Evolutionary conservation across 2,329 filamentous ascomycete genomes (phyloP).

Genomic region (Stemphylium vesicarium): DNA sequence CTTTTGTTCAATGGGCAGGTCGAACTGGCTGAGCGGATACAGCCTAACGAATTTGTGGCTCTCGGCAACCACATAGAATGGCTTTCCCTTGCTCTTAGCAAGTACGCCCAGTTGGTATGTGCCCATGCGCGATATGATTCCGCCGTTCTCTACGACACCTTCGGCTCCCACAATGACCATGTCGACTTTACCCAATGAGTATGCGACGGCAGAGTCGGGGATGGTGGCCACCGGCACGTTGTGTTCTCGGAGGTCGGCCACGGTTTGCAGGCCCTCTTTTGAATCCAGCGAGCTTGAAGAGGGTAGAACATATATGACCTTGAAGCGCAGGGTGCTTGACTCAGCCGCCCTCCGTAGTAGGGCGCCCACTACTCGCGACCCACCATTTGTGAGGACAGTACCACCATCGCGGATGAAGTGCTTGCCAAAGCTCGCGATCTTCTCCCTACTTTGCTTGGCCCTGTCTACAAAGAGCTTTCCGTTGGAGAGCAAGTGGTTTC

Average conservation of each 20-base stretch:
- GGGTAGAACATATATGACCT: slow-evolving; percentile 73
- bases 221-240: slow-evolving; percentile 86
- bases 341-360: slow-evolving; percentile 77
- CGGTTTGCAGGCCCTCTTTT: slow-evolving; percentile 71
- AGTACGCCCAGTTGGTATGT: slow-evolving; percentile 85
- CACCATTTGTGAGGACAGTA: slow-evolving; percentile 89
- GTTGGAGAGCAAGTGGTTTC: slow-evolving; percentile 83
- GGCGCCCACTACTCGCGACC: slow-evolving; percentile 80
- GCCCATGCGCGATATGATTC: slow-evolving; percentile 87
- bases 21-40: slow-evolving; percentile 81
- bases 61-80: slow-evolving; percentile 91
- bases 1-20: slow-evolving; percentile 79
- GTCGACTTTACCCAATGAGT: slow-evolving; percentile 77
- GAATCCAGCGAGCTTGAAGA: slow-evolving; percentile 43
- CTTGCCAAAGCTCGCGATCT: slow-evolving; percentile 80
- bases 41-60: slow-evolving; percentile 95
- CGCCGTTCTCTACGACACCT: slow-evolving; percentile 91
- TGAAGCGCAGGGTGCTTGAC: slow-evolving; percentile 71
- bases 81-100: slow-evolving; percentile 73
- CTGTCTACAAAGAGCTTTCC: slow-evolving; percentile 84
- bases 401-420: slow-evolving; percentile 79
- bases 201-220: slow-evolving; percentile 75
- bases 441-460: slow-evolving; percentile 82
- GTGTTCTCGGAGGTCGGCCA: slow-evolving; percentile 71
- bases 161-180: slow-evolving; percentile 73